Conservation (phyloP, 1,284 basidiomycete genomes). For the Ceratobasidium sp. region DNA sequence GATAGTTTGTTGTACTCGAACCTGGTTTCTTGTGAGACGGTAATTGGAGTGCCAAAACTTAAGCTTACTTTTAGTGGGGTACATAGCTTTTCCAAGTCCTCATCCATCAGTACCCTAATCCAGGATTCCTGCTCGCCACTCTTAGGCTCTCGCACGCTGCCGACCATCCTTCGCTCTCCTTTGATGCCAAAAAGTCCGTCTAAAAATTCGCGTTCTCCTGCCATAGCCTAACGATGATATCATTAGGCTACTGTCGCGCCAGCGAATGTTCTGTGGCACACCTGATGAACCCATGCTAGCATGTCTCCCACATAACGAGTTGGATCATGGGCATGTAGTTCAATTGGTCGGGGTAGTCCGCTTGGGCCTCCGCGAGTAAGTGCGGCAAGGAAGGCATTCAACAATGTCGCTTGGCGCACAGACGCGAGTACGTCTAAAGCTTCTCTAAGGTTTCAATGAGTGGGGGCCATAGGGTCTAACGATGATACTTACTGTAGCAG, state of each 20-base stretch:
- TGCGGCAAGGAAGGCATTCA: conserved; percentile 82
- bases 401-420: conserved; percentile 80
- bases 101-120: conserved; percentile 84
- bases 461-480: neutral
- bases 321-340: conserved; percentile 96
- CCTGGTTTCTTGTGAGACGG: conserved; percentile 54
- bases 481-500: conserved; percentile 69
- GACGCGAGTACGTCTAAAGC: conserved; percentile 77
- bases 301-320: conserved; percentile 96
- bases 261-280: neutral
- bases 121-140: conserved; percentile 74
- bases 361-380: conserved; percentile 89
- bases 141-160: conserved; percentile 62
- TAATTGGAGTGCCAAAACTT: conserved; percentile 33
- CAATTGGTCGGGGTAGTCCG: conserved; percentile 90
- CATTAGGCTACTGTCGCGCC: neutral
- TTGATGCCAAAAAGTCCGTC: conserved; percentile 80
- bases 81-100: conserved; percentile 82
- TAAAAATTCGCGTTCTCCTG: conserved; percentile 91
- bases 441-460: conserved; percentile 61
- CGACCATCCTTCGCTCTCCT: conserved; percentile 74
- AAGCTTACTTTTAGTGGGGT: conserved; percentile 77
- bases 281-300: conserved; percentile 97
- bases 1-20: conserved; percentile 90
- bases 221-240: conserved; percentile 62